Evolutionary conservation across 192 early-diverging fungal genomes (phyloP), one percentile per base, ranked within the genome.

Genomic region (Hyaloraphidium curvatum): DNA sequence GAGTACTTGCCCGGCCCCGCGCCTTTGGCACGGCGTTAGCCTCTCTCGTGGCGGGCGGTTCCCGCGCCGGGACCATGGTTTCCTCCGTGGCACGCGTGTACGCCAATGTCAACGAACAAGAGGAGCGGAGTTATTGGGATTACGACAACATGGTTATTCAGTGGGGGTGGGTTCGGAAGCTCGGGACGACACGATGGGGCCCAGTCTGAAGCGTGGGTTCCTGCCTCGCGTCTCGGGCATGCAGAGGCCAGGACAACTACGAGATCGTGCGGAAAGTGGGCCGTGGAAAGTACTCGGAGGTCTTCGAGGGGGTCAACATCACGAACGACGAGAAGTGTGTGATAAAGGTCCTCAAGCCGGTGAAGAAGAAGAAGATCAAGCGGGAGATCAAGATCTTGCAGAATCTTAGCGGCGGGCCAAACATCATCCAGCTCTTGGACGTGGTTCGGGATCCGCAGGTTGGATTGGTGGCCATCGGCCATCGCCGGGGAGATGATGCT

Each of bases 281-380:
- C 25, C 86, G 94, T 51, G 94, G 94, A 41, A 98, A 98, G 69
- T 98, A 98, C 76, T 91, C 87, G 1, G 94, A 98, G 62, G 94
- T 98, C 22, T 98, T 98, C 76, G 91, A 98, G 67, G 94, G 91
- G n/a, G 74, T 92, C 67, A 91, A 91, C 67, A 71, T 89, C 22
- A 71, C 74, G 52, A 92, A 84, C 66, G 68, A 80, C 56, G 68
- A 76, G 53, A 80, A 91, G 59, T 95, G 94, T 70, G 86, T 91
- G 56, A 98, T 98, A 76, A 98, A 98, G 74, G 94, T 93, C 13
- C 71, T 98, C 43, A 98, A 98, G 73, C 94, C 94, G 2, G 90
- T 98, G 59, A 98, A 98, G 75, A 98, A 98, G 80, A 95, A 95
- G 83, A 98, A 98, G 76, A 98, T 98, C 61, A 96, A 94, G 78